Evolutionary conservation across 805 yeast species (phyloP).

Genomic region (Nakazawaea molendinolei): DNA sequence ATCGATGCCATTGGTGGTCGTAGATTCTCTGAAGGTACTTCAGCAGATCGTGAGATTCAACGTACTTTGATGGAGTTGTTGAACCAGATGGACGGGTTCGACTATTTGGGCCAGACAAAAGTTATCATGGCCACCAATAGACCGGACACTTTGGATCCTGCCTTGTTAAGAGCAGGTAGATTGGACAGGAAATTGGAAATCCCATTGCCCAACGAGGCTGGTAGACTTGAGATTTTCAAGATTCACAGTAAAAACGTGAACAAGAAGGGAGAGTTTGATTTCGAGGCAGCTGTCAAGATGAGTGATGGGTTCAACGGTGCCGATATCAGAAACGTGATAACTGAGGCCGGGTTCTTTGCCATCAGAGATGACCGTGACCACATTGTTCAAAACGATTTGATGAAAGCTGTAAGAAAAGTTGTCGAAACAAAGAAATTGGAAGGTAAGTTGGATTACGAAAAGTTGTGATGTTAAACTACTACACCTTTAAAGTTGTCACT

Average conservation of each 20-base stretch:
- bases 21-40: slow-evolving; percentile 94
- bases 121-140: slow-evolving; percentile 99
- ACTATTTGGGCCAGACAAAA: slow-evolving; percentile 92
- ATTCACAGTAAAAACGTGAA: slow-evolving; percentile 82
- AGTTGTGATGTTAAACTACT: slow-evolving; percentile 44
- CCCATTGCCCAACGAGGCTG: slow-evolving; percentile 92
- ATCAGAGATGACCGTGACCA: slow-evolving; percentile 96
- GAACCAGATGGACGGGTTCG: slow-evolving; percentile 98
- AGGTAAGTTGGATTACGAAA: slow-evolving; percentile 93
- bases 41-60: slow-evolving; percentile 98
- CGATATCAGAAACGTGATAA: slow-evolving; percentile 90
- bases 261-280: slow-evolving; percentile 93
- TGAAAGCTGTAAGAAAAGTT: slow-evolving; percentile 98
- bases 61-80: slow-evolving; percentile 95
- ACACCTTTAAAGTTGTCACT: too few relatives aligned
- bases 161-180: slow-evolving; percentile 94
- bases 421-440: slow-evolving; percentile 95
- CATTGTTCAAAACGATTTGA: slow-evolving; percentile 85
- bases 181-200: slow-evolving; percentile 95
- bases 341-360: slow-evolving; percentile 99
- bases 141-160: slow-evolving; percentile 97
- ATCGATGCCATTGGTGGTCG: slow-evolving; percentile 99
- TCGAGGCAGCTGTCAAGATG: slow-evolving; percentile 96
- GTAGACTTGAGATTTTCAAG: slow-evolving; percentile 88
- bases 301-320: slow-evolving; percentile 99